Percentiles rank a stretch among this genome's conserved stretches.
These are phyloP conservation scores for Leptographium procerum DNA, from an alignment of 2,329 filamentous ascomycete genomes.

Conservation along the genomic window DNA sequence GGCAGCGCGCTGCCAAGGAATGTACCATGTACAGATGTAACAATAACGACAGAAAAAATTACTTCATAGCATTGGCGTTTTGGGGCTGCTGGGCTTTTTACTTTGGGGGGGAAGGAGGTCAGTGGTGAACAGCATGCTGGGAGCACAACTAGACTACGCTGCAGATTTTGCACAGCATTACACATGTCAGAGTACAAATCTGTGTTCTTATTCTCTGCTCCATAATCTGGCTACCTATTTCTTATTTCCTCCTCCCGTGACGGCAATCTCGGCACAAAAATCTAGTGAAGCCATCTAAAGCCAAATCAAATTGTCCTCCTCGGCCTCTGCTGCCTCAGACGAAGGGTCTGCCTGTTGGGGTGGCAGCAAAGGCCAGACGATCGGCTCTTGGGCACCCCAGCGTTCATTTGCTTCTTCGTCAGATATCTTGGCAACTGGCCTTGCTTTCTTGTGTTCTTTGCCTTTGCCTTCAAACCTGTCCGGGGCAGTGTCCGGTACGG, in stretches of 20 bases:
- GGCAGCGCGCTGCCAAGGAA: neutral
- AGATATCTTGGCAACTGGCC: neutral
- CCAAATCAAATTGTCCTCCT: neutral
- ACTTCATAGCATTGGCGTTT: conserved; percentile 10
- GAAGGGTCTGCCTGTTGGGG: neutral
- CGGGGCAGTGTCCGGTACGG: neutral
- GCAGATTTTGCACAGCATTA: neutral
- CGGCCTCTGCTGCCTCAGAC: neutral
- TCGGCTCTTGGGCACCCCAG: neutral
- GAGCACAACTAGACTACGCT: neutral
- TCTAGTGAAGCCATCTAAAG: neutral
- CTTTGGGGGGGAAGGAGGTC: neutral
- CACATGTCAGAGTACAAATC: neutral
- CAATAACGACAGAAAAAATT: conserved; percentile 1
- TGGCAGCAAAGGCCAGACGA: neutral
- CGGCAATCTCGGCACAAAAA: neutral
- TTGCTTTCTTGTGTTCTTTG: neutral
- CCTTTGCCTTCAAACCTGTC: neutral
- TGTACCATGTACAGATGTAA: conserved; percentile 4
- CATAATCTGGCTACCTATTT: neutral
- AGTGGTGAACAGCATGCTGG: neutral
- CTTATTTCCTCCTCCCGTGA: neutral
- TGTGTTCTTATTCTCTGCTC: conserved; percentile 3
- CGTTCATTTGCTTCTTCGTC: neutral
- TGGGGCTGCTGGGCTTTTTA: neutral